Evolutionary conservation across 306 rosid species (phyloP), one percentile per base, ranked within the genome.

Genomic region (Corylus americana): DNA sequence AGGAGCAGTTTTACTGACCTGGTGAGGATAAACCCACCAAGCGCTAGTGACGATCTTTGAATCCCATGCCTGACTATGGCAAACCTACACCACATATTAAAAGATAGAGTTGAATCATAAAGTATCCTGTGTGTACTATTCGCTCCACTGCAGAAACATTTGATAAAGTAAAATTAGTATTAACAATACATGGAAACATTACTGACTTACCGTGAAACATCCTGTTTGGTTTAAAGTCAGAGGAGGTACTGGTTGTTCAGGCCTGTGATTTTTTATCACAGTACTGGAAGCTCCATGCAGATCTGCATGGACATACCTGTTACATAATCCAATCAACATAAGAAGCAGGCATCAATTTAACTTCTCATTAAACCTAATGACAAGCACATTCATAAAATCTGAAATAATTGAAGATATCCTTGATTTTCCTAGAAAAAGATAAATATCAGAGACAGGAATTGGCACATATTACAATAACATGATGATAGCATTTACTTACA

Each of bases 1-100:
- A 62, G 99, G 99, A 78, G 99, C 99, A 82, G 99, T 95, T 93
- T 95, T 95, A 87, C 96, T 95, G 73, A 95, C 99, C 84, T 95
- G 99, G 81, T 91, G 90, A 76, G 98, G 98, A 85, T 90, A 86
- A 87, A 93, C 99, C 97, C 99, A 95, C 99, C 97, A 95, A 85
- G 99, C 98, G 86, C 99, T 95, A 8, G 98, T 95, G 82, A 95
- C 98, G 71, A 95, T 95, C 83, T 95, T 95, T n/a, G 98, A 91
- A 87, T 95, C 97, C 99, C 99, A 95, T 70, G 97, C 99, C 82
- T 90, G 92, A 82, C 98, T 93, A 73, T 95, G 98, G 88, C 99
- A 95, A 80, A 95, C 99, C 99, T 95, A 85, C 48, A 82, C 27
- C 58, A 72, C 50, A 79, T 78, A 86, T 64, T 75, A 62, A 64